Conservation (phyloP, 176 grass and related monocot species). For the Oryza australiensis region DNA sequence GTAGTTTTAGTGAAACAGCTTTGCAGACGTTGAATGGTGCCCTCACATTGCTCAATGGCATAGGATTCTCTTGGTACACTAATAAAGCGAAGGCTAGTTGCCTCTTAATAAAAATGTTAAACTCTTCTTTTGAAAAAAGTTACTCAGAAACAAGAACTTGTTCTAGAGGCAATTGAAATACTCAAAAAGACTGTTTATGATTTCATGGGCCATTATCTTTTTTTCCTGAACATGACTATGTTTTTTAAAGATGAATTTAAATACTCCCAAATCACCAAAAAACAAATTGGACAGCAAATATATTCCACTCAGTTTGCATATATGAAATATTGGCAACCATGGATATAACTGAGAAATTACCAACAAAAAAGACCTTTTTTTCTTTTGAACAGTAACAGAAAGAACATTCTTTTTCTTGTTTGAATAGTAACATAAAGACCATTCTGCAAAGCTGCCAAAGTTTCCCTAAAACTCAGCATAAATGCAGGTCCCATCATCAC, state of each 20-base stretch:
- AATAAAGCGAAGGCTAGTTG: not conserved
- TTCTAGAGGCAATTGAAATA: not conserved
- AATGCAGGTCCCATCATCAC: not conserved
- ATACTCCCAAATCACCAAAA: too few species aligned
- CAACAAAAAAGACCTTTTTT: not conserved
- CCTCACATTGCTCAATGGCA: not conserved
- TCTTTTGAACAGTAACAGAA: too few species aligned
- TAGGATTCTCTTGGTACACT: not conserved
- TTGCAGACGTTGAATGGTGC: not conserved
- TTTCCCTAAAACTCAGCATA: not conserved
- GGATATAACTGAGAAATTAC: not conserved
- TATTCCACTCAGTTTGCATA: not conserved
- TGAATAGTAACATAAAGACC: not conserved
- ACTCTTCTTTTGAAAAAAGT: not conserved
- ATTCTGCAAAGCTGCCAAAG: not conserved
- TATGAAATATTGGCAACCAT: too few species aligned
- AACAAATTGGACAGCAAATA: not conserved
- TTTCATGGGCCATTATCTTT: not conserved
- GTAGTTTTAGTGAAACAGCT: not conserved
- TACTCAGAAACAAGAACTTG: not conserved
- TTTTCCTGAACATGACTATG: too few species aligned
- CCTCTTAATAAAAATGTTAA: not conserved
- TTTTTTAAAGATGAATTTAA: too few species aligned
- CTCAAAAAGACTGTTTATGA: not conserved
- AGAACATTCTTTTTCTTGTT: not conserved